A percentile compares a stretch with the other conserved stretches of the same genome.
phyloP scores from a whole-genome alignment of 2,329 filamentous ascomycete species.

The Dactylonectria macrodidyma region DNA sequence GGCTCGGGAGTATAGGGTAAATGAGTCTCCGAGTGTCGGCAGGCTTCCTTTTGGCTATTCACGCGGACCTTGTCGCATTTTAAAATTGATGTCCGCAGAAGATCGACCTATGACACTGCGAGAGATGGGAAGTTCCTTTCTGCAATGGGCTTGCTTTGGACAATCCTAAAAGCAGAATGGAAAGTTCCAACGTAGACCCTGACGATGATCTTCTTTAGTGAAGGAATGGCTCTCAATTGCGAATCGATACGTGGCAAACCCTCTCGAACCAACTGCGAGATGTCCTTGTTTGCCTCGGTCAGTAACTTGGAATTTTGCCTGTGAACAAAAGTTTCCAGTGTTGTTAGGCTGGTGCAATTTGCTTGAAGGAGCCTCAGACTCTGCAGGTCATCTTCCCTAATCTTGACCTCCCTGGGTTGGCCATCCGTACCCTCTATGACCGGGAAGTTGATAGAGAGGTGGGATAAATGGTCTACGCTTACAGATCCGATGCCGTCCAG shows the following conservation, averaged over 20 bases:
- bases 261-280: conserved; percentile 15
- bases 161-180: too few species aligned
- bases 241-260: conserved; percentile 27
- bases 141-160: too few species aligned
- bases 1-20: too few species aligned
- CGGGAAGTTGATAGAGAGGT: conserved; percentile 31
- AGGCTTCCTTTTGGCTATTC: too few species aligned
- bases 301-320: conserved; percentile 22
- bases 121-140: too few species aligned
- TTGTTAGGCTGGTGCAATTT: conserved; percentile 24
- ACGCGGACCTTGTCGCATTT: too few species aligned
- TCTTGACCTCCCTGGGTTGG: conserved; percentile 2
- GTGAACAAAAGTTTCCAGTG: conserved; percentile 25
- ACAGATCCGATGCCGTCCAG: conserved; percentile 23
- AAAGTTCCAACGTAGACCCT: conserved; percentile 16
- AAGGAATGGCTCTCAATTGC: conserved; percentile 30
- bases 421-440: not conserved
- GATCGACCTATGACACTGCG: too few species aligned
- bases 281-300: conserved; percentile 14
- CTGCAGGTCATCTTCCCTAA: conserved; percentile 25
- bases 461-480: conserved; percentile 25
- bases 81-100: too few species aligned
- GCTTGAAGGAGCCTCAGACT: conserved; percentile 21
- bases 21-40: too few species aligned
- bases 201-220: conserved; percentile 30